Base-by-base conservation (phyloP, 1,284 basidiomycete species). In the Hypsizygus ulmarius region DNA sequence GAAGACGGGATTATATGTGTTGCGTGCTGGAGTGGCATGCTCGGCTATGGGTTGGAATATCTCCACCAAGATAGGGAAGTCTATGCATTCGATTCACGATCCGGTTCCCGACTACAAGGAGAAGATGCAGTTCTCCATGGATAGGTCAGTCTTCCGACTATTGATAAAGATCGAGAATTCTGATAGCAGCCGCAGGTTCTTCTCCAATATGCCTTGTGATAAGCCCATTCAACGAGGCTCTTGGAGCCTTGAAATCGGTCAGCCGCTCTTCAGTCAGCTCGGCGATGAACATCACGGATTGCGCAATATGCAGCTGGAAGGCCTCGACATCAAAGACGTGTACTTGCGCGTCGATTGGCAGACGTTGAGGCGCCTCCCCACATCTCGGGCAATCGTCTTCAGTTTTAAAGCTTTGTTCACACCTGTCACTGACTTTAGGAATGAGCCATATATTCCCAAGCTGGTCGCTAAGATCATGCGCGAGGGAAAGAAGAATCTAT, bases 331-430 rank as follows among this genome's bases (percentile, higher is more conserved):
- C 32, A 65, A 71, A 28, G 64, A 75, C 43, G 64, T 78, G 19
- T 59, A 69, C 54, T 51, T 79, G 43, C 70, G 77, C 9, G 74
- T 79, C 19, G 75, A 79, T 45, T 78, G 77, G 76, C 77, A 79
- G 55, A 77, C 74, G 3, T 56, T 79, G 30, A 66, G 75, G n/a
- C 69, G 75, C 25, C 57, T 79, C 33, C 76, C 77, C 5, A 60
- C 59, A 43, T 75, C 75, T 2, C 59, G 60, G 7, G 71, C 73
- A 0, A 74, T 79, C 34, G 63, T 75, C 3, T 78, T 79, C 64
- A 77, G 76, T 55, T 77, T 71, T 57, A 78, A 77, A 52, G 69
- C 74, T 3, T 58, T 79, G 30, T 79, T 79, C 57, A 78, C 75
- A 1, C 75, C 76, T 0, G 52, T 74, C 27, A 66, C 62, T 5